Percentiles rank a stretch among this genome's conserved stretches.
Evolutionary conservation across 2,329 filamentous ascomycete genomes (phyloP).

Genomic region (Calycina herbarum): DNA sequence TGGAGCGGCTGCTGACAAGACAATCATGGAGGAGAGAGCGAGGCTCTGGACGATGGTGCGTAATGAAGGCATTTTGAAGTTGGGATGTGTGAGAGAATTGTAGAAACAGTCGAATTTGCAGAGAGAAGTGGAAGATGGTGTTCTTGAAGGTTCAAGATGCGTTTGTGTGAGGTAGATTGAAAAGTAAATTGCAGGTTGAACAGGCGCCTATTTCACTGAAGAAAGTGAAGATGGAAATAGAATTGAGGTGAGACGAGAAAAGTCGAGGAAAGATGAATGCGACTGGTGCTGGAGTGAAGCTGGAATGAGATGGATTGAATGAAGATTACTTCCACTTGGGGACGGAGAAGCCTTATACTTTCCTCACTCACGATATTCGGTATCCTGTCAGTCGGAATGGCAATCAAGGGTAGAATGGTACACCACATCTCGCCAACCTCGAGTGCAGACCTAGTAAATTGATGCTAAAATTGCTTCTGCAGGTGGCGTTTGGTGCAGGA

Average conservation of each 20-base stretch:
- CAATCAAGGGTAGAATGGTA: neutral
- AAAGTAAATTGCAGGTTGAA: conserved; percentile 5
- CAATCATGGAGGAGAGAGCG: conserved; percentile 25
- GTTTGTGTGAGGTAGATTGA: neutral
- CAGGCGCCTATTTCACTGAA: conserved; percentile 3
- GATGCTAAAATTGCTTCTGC: conserved; percentile 24
- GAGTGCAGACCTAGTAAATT: conserved; percentile 8
- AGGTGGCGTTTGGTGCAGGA: conserved; percentile 6
- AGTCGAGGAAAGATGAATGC: conserved; percentile 1
- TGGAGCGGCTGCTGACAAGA: conserved; percentile 26
- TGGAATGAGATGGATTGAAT: neutral
- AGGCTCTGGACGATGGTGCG: conserved; percentile 27
- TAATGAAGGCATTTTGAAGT: conserved; percentile 31
- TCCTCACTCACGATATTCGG: conserved; percentile 4
- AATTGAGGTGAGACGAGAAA: conserved; percentile 5
- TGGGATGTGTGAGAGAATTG: conserved; percentile 1
- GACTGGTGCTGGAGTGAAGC: neutral
- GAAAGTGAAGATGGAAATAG: neutral
- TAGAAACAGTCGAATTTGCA: neutral
- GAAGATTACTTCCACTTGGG: conserved; percentile 1
- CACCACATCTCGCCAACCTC: conserved; percentile 3
- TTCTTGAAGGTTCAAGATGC: neutral
- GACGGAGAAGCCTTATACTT: conserved; percentile 11
- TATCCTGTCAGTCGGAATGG: neutral
- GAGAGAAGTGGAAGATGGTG: neutral